Evolutionary conservation across 177 flowering plant species (phyloP).

Genomic region (Vitis hybrid): DNA sequence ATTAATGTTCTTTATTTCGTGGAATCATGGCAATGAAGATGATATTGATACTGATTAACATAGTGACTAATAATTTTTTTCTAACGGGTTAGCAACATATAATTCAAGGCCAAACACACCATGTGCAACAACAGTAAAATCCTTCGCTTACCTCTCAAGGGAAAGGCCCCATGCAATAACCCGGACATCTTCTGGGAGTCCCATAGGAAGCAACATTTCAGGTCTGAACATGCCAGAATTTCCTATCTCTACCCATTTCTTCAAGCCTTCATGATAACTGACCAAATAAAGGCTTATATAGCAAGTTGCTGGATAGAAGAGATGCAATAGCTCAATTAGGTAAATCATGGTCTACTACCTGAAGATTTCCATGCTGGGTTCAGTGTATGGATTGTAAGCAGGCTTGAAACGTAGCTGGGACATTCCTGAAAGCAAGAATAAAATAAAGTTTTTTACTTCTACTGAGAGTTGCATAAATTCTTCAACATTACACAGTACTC

Average conservation of each 20-base stretch:
- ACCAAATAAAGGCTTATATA: not conserved
- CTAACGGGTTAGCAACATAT: no score
- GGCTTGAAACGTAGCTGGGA: slow-evolving; percentile 86
- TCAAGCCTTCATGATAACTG: slow-evolving; percentile 93
- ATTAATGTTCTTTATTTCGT: no score
- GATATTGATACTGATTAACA: not conserved
- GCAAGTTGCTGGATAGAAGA: not conserved
- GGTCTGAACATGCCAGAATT: slow-evolving; percentile 99
- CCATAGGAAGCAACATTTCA: slow-evolving; percentile 98
- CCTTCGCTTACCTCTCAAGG: slow-evolving; percentile 67
- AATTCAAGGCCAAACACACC: no score
- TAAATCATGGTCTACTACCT: slow-evolving; percentile 45
- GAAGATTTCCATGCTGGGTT: slow-evolving; percentile 99
- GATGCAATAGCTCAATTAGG: not conserved
- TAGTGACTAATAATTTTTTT: not conserved
- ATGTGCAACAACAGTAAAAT: no score
- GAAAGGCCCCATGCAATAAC: slow-evolving; percentile 99
- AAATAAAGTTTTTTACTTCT: not conserved
- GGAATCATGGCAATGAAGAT: not conserved
- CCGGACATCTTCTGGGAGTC: slow-evolving; percentile 90
- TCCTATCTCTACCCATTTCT: slow-evolving; percentile 96
- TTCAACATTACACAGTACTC: not conserved
- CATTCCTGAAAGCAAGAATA: slow-evolving; percentile 59
- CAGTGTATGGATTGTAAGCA: slow-evolving; percentile 97
- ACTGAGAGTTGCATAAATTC: not conserved